Conservation (phyloP, 192 early-diverging fungal genomes). For the Coemansia pectinata region DNA sequence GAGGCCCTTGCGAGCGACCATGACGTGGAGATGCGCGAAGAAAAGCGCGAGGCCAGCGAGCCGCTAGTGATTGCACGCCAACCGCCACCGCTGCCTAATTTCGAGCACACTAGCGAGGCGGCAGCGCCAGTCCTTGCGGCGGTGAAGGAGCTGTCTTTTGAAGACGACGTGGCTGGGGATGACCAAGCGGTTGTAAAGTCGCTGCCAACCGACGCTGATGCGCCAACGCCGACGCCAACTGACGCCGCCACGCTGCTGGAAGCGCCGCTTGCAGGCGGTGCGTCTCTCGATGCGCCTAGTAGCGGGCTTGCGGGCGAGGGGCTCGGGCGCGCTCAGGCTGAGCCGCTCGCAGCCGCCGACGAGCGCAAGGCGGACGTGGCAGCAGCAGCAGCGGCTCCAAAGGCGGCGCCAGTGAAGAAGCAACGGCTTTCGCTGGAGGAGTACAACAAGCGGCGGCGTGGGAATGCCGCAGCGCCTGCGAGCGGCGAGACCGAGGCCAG, state of each 20-base stretch:
- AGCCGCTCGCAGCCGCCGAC: neutral
- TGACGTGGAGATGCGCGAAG: slow-evolving; percentile 1
- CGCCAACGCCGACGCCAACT: slow-evolving; percentile 38
- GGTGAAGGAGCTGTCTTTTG: neutral
- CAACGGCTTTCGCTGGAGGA: slow-evolving; percentile 51
- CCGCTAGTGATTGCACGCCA: neutral
- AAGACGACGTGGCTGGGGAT: neutral
- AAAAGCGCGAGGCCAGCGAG: neutral
- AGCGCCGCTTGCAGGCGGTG: neutral
- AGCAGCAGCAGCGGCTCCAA: neutral
- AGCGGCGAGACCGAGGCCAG: slow-evolving; percentile 11
- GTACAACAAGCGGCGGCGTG: slow-evolving; percentile 51
- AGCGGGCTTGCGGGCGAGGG: neutral
- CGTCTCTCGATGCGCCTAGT: neutral
- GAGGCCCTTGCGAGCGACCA: neutral
- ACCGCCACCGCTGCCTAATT: neutral
- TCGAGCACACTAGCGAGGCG: neutral
- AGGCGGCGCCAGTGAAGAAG: slow-evolving; percentile 31
- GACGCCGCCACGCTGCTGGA: slow-evolving; percentile 5
- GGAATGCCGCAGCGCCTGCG: neutral
- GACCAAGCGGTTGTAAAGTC: slow-evolving; percentile 24
- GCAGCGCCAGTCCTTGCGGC: neutral
- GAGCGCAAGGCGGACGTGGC: neutral
- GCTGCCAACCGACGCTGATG: slow-evolving; percentile 42
- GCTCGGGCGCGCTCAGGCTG: neutral